Evolutionary conservation across 2,329 filamentous ascomycete genomes (phyloP), one percentile per base, ranked within the genome.

Genomic region (Tricladium varicosporioides): DNA sequence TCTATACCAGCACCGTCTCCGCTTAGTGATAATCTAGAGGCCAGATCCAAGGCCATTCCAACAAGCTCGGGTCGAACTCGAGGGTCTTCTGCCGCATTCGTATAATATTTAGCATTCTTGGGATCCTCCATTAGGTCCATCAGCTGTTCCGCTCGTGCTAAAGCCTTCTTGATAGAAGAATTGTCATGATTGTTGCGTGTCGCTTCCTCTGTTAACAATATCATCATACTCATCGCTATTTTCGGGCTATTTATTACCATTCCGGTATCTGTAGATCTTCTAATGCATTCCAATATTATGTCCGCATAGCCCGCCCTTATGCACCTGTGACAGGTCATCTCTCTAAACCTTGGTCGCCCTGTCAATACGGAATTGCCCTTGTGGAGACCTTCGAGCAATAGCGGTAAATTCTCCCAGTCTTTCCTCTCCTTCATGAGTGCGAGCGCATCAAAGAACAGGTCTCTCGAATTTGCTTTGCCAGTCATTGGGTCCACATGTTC

Each of bases 1-100:
- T 68, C 67, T n/a, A 66, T 60, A 61, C 80, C 76, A 36, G 72
- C 71, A 2, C 72, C 72, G 3, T 61, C 70, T 16, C 65, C 61
- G 33, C 74, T 60, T 27, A 71, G 69, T n/a, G 73, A 40, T 2
- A 75, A 73, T 42, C 70, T 68, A n/a, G 77, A 75, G 59, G 72
- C 72, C 14, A 81, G 66, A 51, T 79, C 73, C 7, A 40, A n/a
- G 4, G 36, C 11, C 9, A 40, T 40, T 9, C 36, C 49, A 15
- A 44, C n/a, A 10, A 44, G 5, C 19, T 73, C 71, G 1, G 76
- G 75, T 54, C 70, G 68, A 47, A 63, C 65, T 60, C 75, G 73
- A 10, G 74, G 69, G 52, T 78, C 73, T 5, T 63, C 48, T 19
- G 62, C 22, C 22, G 22, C 22, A 27, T 27, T 48, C 4, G 61